Base-by-base conservation (phyloP, 1,139 yeast species). In the Yamadazyma trypodendri region DNA sequence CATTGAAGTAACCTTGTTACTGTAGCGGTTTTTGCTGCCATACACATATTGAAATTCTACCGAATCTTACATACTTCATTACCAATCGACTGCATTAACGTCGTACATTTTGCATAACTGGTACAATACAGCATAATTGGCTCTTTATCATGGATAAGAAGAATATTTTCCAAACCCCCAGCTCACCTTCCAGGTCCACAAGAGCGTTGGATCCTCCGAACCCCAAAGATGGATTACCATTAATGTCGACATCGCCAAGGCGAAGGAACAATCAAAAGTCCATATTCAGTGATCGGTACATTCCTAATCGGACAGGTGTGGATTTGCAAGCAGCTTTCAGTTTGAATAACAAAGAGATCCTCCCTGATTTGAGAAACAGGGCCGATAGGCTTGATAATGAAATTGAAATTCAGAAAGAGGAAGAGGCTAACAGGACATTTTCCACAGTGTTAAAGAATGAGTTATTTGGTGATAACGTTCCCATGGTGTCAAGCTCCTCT, bases 281-380 rank as follows among this genome's bases (percentile, higher is more conserved):
- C 6, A 63, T 74, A 14, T 85, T 83, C 58, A 81, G 87, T 42
- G 97, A 90, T 58, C 64, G 98, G 39, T 88, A 81, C 59, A 86
- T 92, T 30, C 97, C 97, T 6, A 80, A 78, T 43, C 63, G 97
- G 41, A 81, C 84, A 2, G 96, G 96, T 0, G 77, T 88, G 28
- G 95, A 89, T 52, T 65, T 90, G 12, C 95, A 88, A 52, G 90
- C 97, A 0, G 96, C 96, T 1, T 80, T 86, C 71, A 72, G 86
- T 55, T 61, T 86, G 50, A 69, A 79, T 35, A 65, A 70, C 51
- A 73, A 75, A 48, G 73, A 73, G 25, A 56, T 65, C 15, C 46
- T 64, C 13, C 73, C 74, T 1, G 68, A 68, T 42, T 52, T 67
- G 31, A 49, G 68, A 31, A 59, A 56, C 25, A 41, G 51, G 25